Base-by-base conservation (phyloP, 352 stramenopile genomes). In the Phytophthora constricta region DNA sequence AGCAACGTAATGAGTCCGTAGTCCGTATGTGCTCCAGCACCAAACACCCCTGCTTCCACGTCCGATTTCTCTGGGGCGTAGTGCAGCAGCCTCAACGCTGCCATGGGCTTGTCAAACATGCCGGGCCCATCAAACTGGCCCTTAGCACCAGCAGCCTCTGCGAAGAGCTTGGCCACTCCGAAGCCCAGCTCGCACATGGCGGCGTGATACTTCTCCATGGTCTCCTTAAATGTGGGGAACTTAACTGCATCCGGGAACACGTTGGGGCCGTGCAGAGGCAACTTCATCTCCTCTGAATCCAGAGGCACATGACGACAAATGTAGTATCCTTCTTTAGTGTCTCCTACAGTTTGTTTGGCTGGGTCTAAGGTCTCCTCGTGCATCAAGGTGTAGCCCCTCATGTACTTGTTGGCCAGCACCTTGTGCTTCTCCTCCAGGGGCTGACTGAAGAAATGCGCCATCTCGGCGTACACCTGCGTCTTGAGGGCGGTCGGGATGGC, bases 101-200 rank as follows among this genome's bases (percentile, higher is more conserved):
- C 80, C 86, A 95, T 92, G n/a, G 85, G 81, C 70, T 82, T 86
- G 68, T 92, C 84, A 50, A 92, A 92, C 70, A 89, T 68, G 4
- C 84, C 84, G 0, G 68, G 62, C 0, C 1, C 71, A 41, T 86
- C 79, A 51, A 90, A 92, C 4, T 68, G 62, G 13, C 76, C 81
- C 8, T 70, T 68, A 11, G 77, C 69, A 3, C 84, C 84, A 9
- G 82, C 82, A 3, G 81, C 84, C 43, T 84, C 57, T 0, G 84
- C 84, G 54, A 92, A 89, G 14, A 90, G 52, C 57, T 78, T 70
- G 27, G 82, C 84, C 34, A 92, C 78, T 5, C 53, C 23, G 25
- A 84, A 81, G n/a, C 70, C 77, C 11, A 92, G 53, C 19, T 61
- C 60, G 26, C 71, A 86, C 78, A 92, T 88, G 19, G 54, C 67